Evolutionary conservation across 176 grass and related monocot species (phyloP).

Genomic region (Triticum dicoccoides): DNA sequence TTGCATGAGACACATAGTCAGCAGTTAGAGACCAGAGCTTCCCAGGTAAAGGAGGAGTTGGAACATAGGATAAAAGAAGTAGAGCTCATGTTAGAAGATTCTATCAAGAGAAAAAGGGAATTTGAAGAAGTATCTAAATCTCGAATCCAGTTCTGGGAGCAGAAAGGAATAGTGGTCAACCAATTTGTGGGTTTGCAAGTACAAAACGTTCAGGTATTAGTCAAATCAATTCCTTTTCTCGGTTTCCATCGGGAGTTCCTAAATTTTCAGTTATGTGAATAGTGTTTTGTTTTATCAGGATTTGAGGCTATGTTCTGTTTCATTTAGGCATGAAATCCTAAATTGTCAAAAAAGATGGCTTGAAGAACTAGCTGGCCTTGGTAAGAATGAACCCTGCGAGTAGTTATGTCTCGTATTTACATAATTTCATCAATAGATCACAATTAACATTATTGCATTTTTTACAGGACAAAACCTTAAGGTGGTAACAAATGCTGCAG

Average conservation of each 20-base stretch:
- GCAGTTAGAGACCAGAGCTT: conserved; percentile 40
- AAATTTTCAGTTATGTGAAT: conserved; percentile 25
- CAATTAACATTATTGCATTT: conserved; percentile 26
- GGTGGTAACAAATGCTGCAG: conserved; percentile 52
- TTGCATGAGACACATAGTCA: conserved; percentile 33
- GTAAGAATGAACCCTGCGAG: conserved; percentile 27
- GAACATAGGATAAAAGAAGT: conserved; percentile 54
- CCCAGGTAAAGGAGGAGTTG: conserved; percentile 38
- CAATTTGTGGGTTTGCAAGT: conserved; percentile 47
- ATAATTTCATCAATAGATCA: conserved; percentile 14
- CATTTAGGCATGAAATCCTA: conserved; percentile 48
- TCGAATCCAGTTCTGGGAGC: conserved; percentile 47
- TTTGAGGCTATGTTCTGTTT: conserved; percentile 65
- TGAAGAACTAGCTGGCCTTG: conserved; percentile 59
- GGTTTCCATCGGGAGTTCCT: background rate
- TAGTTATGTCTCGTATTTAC: conserved; percentile 5
- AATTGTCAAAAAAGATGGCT: conserved; percentile 55
- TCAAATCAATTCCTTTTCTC: conserved; percentile 13
- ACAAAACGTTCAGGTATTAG: conserved; percentile 52
- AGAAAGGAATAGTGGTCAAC: conserved; percentile 37
- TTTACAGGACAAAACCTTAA: conserved; percentile 46
- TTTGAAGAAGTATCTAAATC: conserved; percentile 43
- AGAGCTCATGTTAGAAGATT: conserved; percentile 53
- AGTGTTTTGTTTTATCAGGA: conserved; percentile 53
- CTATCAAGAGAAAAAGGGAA: conserved; percentile 52